A percentile compares a stretch with the other conserved stretches of the same genome.
Evolutionary conservation across 108 stramenopile species (phyloP).

Genomic region (Cyclotella baltica): DNA sequence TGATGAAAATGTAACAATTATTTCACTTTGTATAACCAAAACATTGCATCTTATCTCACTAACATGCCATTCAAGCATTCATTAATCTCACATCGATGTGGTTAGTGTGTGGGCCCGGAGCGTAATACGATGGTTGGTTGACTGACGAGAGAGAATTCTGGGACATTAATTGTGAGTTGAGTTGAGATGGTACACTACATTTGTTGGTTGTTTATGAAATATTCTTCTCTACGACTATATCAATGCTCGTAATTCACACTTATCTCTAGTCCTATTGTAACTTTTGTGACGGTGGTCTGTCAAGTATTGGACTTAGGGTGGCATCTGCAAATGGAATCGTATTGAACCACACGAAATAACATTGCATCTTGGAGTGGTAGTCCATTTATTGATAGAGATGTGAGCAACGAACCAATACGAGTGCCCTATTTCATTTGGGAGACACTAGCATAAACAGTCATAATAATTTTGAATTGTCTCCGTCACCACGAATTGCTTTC

Average conservation of each 20-base stretch:
- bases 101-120: slow-evolving; percentile 13
- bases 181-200: no score
- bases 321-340: slow-evolving; percentile 43
- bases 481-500: no score
- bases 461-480: no score
- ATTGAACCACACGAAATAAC: slow-evolving; percentile 17
- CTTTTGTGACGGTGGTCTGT: slow-evolving; percentile 41
- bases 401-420: slow-evolving; percentile 37
- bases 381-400: slow-evolving; percentile 28
- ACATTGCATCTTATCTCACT: no score
- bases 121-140: slow-evolving; percentile 18
- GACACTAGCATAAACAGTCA: slow-evolving; percentile 15
- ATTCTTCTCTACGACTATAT: no score
- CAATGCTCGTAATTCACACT: no score
- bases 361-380: slow-evolving; percentile 29
- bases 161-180: slow-evolving; percentile 27
- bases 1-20: slow-evolving; percentile 16
- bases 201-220: no score
- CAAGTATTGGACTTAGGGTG: slow-evolving; percentile 31
- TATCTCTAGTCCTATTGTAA: slow-evolving; percentile 44
- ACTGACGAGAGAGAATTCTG: slow-evolving; percentile 27
- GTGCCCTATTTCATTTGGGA: slow-evolving; percentile 34
- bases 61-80: no score
- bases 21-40: no score
- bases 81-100: no score